Percentiles rank a stretch among this genome's conserved stretches.
These are phyloP conservation scores for Mesotaenium endlicherianum DNA, from an alignment of 139 green algal genomes.

Conservation along the genomic window DNA sequence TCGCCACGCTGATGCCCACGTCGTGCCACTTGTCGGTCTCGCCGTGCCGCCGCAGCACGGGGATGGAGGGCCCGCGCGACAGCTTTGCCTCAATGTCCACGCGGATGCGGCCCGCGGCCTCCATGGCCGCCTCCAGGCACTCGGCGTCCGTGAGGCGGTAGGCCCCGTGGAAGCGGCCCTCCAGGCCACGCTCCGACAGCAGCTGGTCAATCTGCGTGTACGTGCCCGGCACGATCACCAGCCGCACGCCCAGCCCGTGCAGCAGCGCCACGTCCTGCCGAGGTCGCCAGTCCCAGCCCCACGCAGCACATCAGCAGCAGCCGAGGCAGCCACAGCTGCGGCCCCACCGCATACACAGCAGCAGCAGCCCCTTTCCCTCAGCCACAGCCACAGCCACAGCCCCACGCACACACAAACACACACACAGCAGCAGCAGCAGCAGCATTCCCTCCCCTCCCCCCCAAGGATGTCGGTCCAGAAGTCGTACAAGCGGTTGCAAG, in stretches of 20 bases:
- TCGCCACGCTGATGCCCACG: conserved; percentile 62
- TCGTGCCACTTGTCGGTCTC: conserved; percentile 57
- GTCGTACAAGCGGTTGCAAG: too few species aligned
- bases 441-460: too few species aligned
- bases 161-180: conserved; percentile 60
- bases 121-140: conserved; percentile 65
- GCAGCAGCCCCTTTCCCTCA: too few species aligned
- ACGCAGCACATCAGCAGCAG: too few species aligned
- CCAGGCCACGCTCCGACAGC: conserved; percentile 7
- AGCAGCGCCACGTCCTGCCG: conserved; percentile 86
- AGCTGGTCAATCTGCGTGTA: conserved; percentile 67
- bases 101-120: conserved; percentile 67
- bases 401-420: too few species aligned
- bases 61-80: conserved; percentile 66
- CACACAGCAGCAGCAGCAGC: too few species aligned
- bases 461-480: too few species aligned
- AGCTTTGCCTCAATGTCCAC: conserved; percentile 77
- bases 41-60: conserved; percentile 82
- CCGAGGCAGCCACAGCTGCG: too few species aligned
- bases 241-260: conserved; percentile 78
- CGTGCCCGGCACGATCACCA: conserved; percentile 84
- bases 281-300: too few species aligned
- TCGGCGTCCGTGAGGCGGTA: conserved; percentile 80
- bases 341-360: too few species aligned
- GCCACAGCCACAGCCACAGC: too few species aligned